Evolutionary conservation across 2,329 filamentous ascomycete genomes (phyloP).

Genomic region (Curvularia verruculosa): DNA sequence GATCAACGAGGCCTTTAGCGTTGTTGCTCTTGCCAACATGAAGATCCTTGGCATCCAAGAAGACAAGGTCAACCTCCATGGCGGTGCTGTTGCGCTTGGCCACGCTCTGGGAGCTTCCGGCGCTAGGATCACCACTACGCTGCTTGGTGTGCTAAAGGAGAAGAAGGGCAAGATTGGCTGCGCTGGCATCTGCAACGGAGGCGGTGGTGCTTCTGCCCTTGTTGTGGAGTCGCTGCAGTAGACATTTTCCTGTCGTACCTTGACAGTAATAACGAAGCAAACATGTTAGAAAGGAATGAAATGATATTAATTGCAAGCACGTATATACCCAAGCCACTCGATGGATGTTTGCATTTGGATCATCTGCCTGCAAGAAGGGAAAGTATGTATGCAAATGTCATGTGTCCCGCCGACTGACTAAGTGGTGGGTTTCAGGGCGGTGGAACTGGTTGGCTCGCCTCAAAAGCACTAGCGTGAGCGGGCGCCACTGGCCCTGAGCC

Average conservation of each 20-base stretch:
- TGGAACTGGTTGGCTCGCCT: constrained; percentile 13
- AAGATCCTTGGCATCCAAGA: constrained; percentile 81
- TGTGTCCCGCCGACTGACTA: background rate
- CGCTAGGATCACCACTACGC: constrained; percentile 88
- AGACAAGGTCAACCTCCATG: constrained; percentile 93
- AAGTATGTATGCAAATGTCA: background rate
- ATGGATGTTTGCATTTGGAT: background rate
- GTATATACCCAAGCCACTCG: background rate
- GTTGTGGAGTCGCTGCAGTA: constrained; percentile 72
- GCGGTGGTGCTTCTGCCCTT: constrained; percentile 90
- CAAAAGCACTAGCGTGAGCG: constrained; percentile 16
- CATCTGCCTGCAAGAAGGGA: background rate
- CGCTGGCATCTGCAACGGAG: constrained; percentile 97
- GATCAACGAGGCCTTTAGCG: constrained; percentile 99
- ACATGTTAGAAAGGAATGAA: constrained; percentile 14
- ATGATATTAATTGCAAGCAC: background rate
- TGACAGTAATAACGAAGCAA: constrained; percentile 12
- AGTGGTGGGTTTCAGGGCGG: constrained; percentile 17
- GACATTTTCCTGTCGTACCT: background rate
- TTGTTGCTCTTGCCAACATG: constrained; percentile 94
- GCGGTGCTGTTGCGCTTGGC: constrained; percentile 92
- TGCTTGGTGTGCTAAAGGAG: constrained; percentile 85
- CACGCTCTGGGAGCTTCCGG: constrained; percentile 94
- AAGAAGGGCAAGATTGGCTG: constrained; percentile 93
- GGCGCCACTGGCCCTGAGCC: constrained; percentile 18